These are phyloP conservation scores for Phenoliferia sp. DNA, from an alignment of 1,284 basidiomycete genomes.

Conservation along the genomic window DNA sequence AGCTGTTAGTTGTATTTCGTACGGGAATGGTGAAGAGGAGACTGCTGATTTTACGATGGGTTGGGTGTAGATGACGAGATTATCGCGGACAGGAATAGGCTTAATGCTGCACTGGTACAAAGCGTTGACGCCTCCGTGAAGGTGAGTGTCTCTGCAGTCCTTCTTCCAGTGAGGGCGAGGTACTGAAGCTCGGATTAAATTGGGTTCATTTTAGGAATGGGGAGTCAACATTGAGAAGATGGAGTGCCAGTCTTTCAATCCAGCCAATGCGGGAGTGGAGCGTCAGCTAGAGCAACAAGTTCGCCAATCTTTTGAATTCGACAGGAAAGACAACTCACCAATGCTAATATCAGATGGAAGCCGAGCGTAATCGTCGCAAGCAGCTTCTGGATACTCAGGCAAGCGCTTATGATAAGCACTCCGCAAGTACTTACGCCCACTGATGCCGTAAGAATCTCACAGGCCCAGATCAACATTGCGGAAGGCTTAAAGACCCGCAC, in stretches of 20 bases:
- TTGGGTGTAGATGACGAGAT: not conserved
- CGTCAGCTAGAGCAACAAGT: not conserved
- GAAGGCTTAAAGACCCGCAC: not conserved
- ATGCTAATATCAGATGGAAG: no score
- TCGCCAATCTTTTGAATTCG: no score
- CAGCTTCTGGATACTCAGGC: not conserved
- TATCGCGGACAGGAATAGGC: not conserved
- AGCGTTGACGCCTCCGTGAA: not conserved
- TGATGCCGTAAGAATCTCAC: no score
- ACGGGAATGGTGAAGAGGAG: not conserved
- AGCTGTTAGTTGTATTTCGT: not conserved
- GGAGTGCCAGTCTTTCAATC: not conserved
- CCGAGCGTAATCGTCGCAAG: not conserved
- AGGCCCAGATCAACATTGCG: not conserved
- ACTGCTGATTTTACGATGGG: not conserved
- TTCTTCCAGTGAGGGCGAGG: not conserved
- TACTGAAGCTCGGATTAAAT: not conserved
- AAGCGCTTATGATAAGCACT: no score
- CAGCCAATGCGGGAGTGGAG: not conserved
- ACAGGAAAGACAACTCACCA: no score
- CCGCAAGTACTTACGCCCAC: no score
- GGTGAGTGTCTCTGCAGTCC: not conserved
- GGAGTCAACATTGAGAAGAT: not conserved
- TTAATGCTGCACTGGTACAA: not conserved
- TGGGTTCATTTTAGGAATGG: not conserved